phyloP scores from a whole-genome alignment of 371 early-diverging fungal species.

The Haplosporangium sp. region DNA sequence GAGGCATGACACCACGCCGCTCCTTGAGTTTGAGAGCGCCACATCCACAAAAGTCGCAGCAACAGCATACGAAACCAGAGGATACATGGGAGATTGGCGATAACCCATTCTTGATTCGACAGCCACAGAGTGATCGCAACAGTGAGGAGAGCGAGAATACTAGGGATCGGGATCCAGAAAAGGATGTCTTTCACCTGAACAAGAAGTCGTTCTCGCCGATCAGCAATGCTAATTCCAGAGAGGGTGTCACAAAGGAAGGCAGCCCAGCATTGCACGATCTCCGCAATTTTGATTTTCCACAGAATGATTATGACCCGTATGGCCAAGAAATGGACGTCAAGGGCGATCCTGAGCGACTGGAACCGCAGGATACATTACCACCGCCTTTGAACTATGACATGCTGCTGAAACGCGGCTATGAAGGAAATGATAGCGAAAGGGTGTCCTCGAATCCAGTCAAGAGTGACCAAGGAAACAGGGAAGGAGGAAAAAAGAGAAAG shows the following conservation, averaged over 20 bases:
- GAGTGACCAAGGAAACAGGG: neutral
- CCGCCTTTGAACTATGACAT: too few relatives aligned
- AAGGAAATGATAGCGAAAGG: neutral
- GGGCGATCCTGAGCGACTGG: too few relatives aligned
- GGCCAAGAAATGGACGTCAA: too few relatives aligned
- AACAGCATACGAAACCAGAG: neutral
- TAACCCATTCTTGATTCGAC: neutral
- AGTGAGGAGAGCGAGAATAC: neutral
- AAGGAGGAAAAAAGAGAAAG: slow-evolving; percentile 13
- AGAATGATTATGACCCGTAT: too few relatives aligned
- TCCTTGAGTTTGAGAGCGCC: slow-evolving; percentile 18
- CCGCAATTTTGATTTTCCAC: too few relatives aligned
- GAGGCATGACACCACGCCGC: neutral
- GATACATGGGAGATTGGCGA: neutral
- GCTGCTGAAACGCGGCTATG: too few relatives aligned
- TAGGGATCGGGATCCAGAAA: neutral
- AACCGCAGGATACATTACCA: too few relatives aligned
- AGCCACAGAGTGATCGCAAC: too few relatives aligned
- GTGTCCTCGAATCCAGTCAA: neutral
- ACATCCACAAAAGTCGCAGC: slow-evolving; percentile 1
- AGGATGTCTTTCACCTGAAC: neutral
- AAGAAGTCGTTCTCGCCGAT: too few relatives aligned
- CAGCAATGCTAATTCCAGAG: too few relatives aligned
- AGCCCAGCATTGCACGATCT: too few relatives aligned
- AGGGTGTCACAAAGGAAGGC: too few relatives aligned